Evolutionary conservation across 768 basidiomycete genomes (phyloP), one percentile per base, ranked within the genome.

Genomic region (Serendipita sp.): DNA sequence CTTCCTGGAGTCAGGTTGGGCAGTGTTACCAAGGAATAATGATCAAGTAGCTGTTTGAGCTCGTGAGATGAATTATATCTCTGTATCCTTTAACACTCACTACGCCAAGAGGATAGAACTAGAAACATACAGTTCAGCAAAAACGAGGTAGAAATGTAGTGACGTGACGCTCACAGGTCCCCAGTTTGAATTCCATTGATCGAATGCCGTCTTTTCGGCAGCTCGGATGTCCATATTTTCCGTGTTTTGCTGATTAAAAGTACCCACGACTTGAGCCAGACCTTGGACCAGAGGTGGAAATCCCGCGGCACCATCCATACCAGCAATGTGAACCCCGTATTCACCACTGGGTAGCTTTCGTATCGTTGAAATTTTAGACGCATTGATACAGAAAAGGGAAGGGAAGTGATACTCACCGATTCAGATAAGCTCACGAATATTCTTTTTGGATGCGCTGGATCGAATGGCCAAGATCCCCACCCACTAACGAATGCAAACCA

Each of bases 401-500:
- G 37, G 43, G 40, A 13, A 33, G 2, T 27, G 27, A 31, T n/a
- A 73, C 84, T 68, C 71, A 92, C 92, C 69, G 97, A 91, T 73
- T 95, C 91, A 67, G 85, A 77, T 70, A 91, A 86, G 45, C 96
- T 73, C 37, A 92, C 79, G 69, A 90, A 93, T 58, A 95, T 58
- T 63, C 95, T 77, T 74, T 91, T 91, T 68, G 92, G 94, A 71
- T 97, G 95, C 78, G 83, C 82, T 15, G 70, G 73, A 69, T 96
- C 92, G 71, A 93, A 98, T 0, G 87, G 83, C 3, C 55, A 60
- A 11, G 55, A 27, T n/a, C 55, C 55, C 55, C 18, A 60, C 13
- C 55, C 55, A 27, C 55, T 60, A 4, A 60, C 16, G n/a, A 27
- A 60, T 10, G 55, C 55, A 60, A 31, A 60, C 55, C 55, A 60